Conservation (phyloP, 768 basidiomycete genomes). For the Crassisporium funariophilum region DNA sequence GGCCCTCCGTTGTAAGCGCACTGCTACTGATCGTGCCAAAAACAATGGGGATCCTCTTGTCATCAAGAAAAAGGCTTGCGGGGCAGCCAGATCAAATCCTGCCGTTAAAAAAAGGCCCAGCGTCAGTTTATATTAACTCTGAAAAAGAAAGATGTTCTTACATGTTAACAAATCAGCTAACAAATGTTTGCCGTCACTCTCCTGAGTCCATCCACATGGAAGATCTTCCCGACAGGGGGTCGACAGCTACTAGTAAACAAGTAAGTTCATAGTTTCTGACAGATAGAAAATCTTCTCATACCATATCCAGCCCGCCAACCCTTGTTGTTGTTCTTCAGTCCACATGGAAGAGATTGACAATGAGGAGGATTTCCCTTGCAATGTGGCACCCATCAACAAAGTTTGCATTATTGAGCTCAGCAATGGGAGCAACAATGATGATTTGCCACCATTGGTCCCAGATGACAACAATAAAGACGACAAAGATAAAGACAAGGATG, state of each 20-base stretch:
- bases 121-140: not conserved
- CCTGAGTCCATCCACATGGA: too few relatives aligned
- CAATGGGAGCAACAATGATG: conserved; percentile 1
- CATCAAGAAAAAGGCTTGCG: conserved; percentile 2
- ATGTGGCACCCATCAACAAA: not conserved
- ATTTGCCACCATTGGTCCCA: conserved; percentile 6
- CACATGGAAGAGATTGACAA: conserved; percentile 1
- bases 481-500: too few relatives aligned
- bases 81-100: not conserved
- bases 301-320: not conserved
- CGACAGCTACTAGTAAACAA: not conserved
- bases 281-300: not conserved
- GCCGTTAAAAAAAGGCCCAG: not conserved
- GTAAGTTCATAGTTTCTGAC: conserved; percentile 1
- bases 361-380: not conserved
- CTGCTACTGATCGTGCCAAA: conserved; percentile 1
- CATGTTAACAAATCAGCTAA: too few relatives aligned
- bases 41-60: conserved; percentile 6
- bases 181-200: too few relatives aligned
- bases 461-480: conserved; percentile 3
- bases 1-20: conserved; percentile 2
- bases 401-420: conserved; percentile 1
- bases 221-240: too few relatives aligned
- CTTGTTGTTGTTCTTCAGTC: conserved; percentile 5
- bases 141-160: too few relatives aligned